Base-by-base conservation (phyloP, 2,329 filamentous ascomycete genomes). In the Lizonia empirigonia region DNA sequence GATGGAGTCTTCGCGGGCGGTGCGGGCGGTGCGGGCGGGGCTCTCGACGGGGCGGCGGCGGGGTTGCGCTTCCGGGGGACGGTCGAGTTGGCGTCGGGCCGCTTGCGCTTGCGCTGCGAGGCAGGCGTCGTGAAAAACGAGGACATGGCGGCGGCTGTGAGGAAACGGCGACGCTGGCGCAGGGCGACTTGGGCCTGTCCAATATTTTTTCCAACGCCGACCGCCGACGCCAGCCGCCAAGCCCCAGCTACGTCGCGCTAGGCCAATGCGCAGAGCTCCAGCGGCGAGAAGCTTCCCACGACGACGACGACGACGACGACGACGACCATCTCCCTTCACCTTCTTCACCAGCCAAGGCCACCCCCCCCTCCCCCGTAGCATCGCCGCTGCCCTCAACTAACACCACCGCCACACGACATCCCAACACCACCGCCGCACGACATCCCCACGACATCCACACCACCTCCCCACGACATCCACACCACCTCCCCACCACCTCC, bases 111-210 rank as follows among this genome's bases (percentile, higher is more conserved):
- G 78, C 90, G 90, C 69, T 93, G 88, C 41, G 89, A 88, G 32
- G 89, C 88, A 5, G 94, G 91, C 30, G 88, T 80, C 42, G 92
- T 96, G 77, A 99, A 99, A 77, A 97, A 99, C 30, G 92, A 96
- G 68, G 93, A 96, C 70, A 73, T 73, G 41, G 60, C 50, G 56
- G 46, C 20, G 23, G 37, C 44, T 50, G 27, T 38, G 39, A 34
- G 16, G 39, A 30, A 42, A 38, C 50, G 55, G 56, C 51, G 32
- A 42, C 48, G 48, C 34, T 39, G 34, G 44, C 26, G 50, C 23
- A 36, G 15, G n/a, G 26, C 34, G 39, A 8, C 8, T 27, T 37
- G 20, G 20, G 15, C 19, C 24, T 19, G n/a, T 22, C 19, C 34
- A 37, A 13, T 24, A 37, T 63, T 65, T 65, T 64, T 69, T 67